phyloP scores from a whole-genome alignment of 495 filamentous ascomycete genomes.

The Hypoxylon perforatum region DNA sequence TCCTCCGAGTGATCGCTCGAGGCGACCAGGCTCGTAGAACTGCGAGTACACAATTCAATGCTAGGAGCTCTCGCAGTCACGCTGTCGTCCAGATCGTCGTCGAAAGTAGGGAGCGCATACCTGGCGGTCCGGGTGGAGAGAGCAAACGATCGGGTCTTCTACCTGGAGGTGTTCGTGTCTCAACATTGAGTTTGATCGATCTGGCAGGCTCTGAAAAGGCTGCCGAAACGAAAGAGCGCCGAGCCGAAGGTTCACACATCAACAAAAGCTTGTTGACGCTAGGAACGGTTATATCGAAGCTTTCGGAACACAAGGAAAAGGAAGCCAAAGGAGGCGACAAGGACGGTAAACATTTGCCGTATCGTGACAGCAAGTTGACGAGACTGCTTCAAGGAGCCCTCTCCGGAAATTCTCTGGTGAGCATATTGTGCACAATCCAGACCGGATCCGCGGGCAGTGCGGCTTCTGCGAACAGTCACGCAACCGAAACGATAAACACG shows the following conservation, averaged over 20 bases:
- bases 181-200: conserved; percentile 95
- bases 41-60: conserved; percentile 94
- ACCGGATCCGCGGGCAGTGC: conserved; percentile 73
- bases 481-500: conserved; percentile 91
- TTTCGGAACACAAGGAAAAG: conserved; percentile 87
- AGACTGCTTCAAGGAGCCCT: conserved; percentile 91
- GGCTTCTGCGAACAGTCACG: conserved; percentile 73
- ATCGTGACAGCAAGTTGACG: conserved; percentile 96
- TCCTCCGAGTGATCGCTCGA: conserved; percentile 92
- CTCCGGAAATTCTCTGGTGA: conserved; percentile 92
- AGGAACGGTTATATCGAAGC: conserved; percentile 90
- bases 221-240: conserved; percentile 92
- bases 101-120: conserved; percentile 89
- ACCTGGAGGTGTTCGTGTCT: conserved; percentile 93
- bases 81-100: conserved; percentile 99
- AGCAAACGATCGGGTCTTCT: conserved; percentile 79
- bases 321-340: conserved; percentile 77
- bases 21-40: conserved; percentile 91
- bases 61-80: conserved; percentile 95
- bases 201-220: conserved; percentile 95
- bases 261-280: conserved; percentile 97
- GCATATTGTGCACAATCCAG: conserved; percentile 95
- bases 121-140: conserved; percentile 62
- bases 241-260: conserved; percentile 96
- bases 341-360: conserved; percentile 90